phyloP scores from a whole-genome alignment of 2,329 filamentous ascomycete species.

The Hyphodiscus sp. region DNA sequence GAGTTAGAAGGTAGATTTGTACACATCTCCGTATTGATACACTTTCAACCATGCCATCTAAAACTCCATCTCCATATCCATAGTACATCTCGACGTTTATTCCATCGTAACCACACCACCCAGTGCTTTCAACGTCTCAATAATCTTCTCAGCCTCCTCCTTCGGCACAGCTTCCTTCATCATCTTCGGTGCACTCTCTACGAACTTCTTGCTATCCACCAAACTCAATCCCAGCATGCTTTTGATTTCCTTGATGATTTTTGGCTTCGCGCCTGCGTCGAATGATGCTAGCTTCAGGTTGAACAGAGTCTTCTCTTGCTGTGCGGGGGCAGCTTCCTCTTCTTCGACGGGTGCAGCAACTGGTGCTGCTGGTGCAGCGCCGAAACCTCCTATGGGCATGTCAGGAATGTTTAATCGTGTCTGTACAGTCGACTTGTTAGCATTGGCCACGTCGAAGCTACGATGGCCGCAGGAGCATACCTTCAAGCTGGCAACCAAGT shows the following conservation, averaged over 20 bases:
- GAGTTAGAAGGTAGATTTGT: slow-evolving; percentile 26
- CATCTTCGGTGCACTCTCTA: slow-evolving; percentile 94
- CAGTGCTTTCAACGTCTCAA: slow-evolving; percentile 87
- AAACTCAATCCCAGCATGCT: slow-evolving; percentile 86
- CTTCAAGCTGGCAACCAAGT: slow-evolving; percentile 92
- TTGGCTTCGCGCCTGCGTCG: slow-evolving; percentile 85
- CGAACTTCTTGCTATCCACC: slow-evolving; percentile 99
- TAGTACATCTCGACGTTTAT: slow-evolving; percentile 54
- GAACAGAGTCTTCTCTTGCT: slow-evolving; percentile 96
- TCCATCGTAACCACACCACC: slow-evolving; percentile 90
- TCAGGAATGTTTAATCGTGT: slow-evolving; percentile 95
- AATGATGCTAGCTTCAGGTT: slow-evolving; percentile 90
- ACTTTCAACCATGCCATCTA: slow-evolving; percentile 15
- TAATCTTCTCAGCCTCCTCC: slow-evolving; percentile 98
- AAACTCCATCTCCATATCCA: slow-evolving; percentile 17
- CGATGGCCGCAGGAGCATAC: slow-evolving; percentile 40
- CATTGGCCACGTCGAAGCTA: background rate
- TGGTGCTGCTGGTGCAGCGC: slow-evolving; percentile 56
- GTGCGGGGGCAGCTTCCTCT: slow-evolving; percentile 79
- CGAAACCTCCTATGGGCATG: slow-evolving; percentile 88
- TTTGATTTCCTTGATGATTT: slow-evolving; percentile 99
- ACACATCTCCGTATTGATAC: slow-evolving; percentile 31
- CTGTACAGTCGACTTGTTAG: slow-evolving; percentile 42
- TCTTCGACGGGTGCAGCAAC: slow-evolving; percentile 64
- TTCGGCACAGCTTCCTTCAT: slow-evolving; percentile 99